Base-by-base conservation (phyloP, 345 rosid genomes). In the Brassica carinata region DNA sequence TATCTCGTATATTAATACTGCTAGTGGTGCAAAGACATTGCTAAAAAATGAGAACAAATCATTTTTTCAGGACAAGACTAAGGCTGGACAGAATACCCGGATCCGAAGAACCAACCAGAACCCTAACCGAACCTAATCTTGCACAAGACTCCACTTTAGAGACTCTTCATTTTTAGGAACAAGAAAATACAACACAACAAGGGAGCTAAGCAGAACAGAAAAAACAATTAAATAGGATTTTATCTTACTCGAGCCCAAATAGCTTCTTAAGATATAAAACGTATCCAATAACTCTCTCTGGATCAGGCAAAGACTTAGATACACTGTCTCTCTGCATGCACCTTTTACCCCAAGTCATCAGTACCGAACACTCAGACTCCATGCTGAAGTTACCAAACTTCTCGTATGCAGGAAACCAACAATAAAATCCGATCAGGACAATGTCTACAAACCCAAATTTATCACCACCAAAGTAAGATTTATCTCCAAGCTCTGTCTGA, bases 401-500 rank as follows among this genome's bases (percentile, higher is more conserved):
- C 62, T 69, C 26, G 53, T 48, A 69, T 26, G 40, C 73, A 1
- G 38, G 62, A 8, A 48, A 69, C 73, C 62, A 69, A 1, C 62
- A 26, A 13, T 48, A 69, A 62, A 48, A 69, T 4, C 62, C 62
- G 48, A 69, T 27, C 62, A 69, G 3, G 26, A 15, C 38, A 48
- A 48, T 51, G 62, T 69, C 73, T 48, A 48, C 23, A 69, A 27
- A 69, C 7, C 73, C 73, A 4, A 69, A 69, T n/a, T 8, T n/a
- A 27, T 69, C 26, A 10, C 62, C 73, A 7, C 73, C 73, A 27
- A 69, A 69, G 61, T 69, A 69, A 48, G 26, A 8, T 48, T 27
- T 69, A 2, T 69, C 62, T 69, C 73, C 73, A 8, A 69, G 73
- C 62, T 69, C 73, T n/a, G 23, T 14, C 8, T 69, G 40, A 48